phyloP scores from a whole-genome alignment of 768 basidiomycete species.

The Suillus plorans region DNA sequence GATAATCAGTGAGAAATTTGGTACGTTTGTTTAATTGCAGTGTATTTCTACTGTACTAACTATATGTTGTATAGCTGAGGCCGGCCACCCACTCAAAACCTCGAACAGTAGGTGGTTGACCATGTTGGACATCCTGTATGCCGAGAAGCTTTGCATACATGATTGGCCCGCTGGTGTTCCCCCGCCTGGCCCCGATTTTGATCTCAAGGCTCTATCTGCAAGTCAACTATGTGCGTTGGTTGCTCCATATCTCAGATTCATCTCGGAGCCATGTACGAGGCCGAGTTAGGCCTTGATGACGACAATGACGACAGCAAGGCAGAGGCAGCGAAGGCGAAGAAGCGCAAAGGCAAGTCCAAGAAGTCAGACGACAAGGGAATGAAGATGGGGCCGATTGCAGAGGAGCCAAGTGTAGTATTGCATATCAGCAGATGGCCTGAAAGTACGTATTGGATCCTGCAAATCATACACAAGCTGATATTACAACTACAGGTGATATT shows the following conservation, averaged over 20 bases:
- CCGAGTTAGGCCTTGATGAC: not conserved
- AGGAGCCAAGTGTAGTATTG: not conserved
- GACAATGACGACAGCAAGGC: not conserved
- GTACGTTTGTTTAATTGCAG: not conserved
- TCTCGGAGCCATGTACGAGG: not conserved
- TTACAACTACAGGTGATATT: not conserved
- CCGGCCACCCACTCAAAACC: not conserved
- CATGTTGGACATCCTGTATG: not conserved
- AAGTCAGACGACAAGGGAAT: not conserved
- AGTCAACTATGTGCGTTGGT: not conserved
- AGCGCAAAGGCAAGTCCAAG: not conserved
- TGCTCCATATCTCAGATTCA: not conserved
- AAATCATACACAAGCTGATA: not conserved
- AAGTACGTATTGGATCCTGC: not conserved
- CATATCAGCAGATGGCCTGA: not conserved
- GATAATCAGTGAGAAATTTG: not conserved
- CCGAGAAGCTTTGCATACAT: not conserved
- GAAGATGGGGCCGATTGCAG: not conserved
- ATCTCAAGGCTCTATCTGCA: not conserved
- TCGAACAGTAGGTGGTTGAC: not conserved
- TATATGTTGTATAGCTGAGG: not conserved
- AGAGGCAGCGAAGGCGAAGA: not conserved
- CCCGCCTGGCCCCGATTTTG: not conserved
- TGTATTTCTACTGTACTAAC: not conserved
- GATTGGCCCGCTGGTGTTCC: not conserved